Conservation (phyloP, 83 land plant species). For the Isoetes engelmannii region DNA sequence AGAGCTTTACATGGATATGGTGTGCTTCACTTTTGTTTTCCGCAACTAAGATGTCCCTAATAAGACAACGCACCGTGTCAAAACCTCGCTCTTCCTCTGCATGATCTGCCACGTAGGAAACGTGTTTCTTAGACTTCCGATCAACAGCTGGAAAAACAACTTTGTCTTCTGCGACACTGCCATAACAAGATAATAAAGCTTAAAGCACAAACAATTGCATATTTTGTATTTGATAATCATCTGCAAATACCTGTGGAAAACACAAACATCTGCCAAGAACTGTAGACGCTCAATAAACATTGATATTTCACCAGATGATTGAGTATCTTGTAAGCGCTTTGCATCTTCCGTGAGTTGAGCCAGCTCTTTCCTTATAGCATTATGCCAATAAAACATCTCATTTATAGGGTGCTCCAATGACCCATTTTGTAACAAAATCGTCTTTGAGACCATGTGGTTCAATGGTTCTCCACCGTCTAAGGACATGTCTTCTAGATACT, state of each 20-base stretch:
- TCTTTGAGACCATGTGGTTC: no score
- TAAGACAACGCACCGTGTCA: slow-evolving; percentile 49
- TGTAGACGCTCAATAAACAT: slow-evolving; percentile 60
- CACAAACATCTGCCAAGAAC: slow-evolving; percentile 88
- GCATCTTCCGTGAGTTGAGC: slow-evolving; percentile 63
- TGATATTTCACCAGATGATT: slow-evolving; percentile 44
- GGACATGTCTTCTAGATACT: no score
- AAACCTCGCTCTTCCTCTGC: slow-evolving; percentile 69
- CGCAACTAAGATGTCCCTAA: slow-evolving; percentile 54
- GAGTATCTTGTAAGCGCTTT: slow-evolving; percentile 44
- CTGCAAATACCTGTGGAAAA: slow-evolving; percentile 72
- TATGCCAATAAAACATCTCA: slow-evolving; percentile 83
- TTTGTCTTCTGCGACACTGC: slow-evolving; percentile 92
- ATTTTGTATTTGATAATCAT: not conserved
- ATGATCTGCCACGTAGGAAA: slow-evolving; percentile 59
- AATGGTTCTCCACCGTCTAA: no score
- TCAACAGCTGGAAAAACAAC: slow-evolving; percentile 85
- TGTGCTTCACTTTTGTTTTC: slow-evolving; percentile 34
- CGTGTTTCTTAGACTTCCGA: slow-evolving; percentile 35
- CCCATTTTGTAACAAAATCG: no score
- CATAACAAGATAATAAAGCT: slow-evolving; percentile 20
- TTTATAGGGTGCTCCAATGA: slow-evolving; percentile 45
- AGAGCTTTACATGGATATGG: slow-evolving; percentile 55
- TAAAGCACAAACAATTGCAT: not conserved
- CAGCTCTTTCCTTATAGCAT: slow-evolving; percentile 74